Evolutionary conservation across 257 asterid genomes (phyloP), one percentile per base, ranked within the genome.

Genomic region (Marsdenia floribunda): DNA sequence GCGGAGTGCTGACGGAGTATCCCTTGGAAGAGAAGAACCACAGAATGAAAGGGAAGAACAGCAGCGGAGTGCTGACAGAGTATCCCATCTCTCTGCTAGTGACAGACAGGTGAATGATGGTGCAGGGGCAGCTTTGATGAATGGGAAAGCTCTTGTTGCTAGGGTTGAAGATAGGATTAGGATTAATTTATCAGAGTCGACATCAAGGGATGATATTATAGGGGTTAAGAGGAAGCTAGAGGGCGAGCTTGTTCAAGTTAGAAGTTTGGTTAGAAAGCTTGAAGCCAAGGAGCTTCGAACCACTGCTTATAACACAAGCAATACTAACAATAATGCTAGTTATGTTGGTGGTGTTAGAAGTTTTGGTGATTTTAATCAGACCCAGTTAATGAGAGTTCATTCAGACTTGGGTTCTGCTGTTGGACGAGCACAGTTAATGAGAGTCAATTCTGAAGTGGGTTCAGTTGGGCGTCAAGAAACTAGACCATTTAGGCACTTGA

Each of bases 401-500:
- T 69, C 73, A 14, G 38, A 46, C 13, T n/a, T 69, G 53, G 85
- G 79, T 73, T 73, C 74, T 74, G 57, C 71, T 74, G 57, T 77
- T 73, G 75, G 73, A 61, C 79, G 77, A 35, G 76, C 87, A 15
- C 91, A 80, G 75, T 81, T 88, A 73, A n/a, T 80, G 78, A 87
- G 93, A 74, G 86, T 87, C 79, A 81, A 77, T 73, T 81, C 96
- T 2, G 93, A 85, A 72, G 73, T 79, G 42, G 91, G 93, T 72
- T 79, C 87, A 12, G 76, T 80, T 12, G 80, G 93, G 58, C 86
- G 84, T 72, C 81, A 78, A 22, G 90, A 83, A 65, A 74, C 83
- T 6, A 87, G 93, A 80, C 82, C 86, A 50, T 90, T 86, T 77
- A 82, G 96, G 84, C 92, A 87, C 73, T 89, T 90, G 76, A 93